Conservation (phyloP, 345 rosid genomes). For the Populus nigra region DNA sequence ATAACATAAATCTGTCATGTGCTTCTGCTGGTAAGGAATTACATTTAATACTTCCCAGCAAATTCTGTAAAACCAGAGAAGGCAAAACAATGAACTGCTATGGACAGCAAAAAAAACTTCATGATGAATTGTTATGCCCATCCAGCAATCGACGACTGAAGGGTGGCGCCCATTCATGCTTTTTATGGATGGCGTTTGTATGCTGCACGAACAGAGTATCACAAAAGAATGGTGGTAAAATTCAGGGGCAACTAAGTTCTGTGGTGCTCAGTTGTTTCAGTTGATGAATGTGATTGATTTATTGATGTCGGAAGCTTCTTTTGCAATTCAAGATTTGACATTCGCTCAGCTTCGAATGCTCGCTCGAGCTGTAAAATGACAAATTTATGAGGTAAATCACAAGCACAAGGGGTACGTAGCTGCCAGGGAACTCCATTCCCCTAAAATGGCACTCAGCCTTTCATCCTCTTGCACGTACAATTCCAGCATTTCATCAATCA, state of each 20-base stretch:
- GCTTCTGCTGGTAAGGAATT: too few species aligned
- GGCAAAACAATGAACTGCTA: too few species aligned
- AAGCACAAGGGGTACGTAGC: slow-evolving; percentile 32
- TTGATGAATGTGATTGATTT: slow-evolving; percentile 24
- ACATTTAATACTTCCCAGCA: too few species aligned
- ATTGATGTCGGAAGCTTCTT: slow-evolving; percentile 47
- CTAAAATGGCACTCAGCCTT: slow-evolving; percentile 81
- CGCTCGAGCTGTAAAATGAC: slow-evolving; percentile 61
- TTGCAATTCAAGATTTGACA: slow-evolving; percentile 78
- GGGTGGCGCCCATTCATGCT: background rate
- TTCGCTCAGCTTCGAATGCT: slow-evolving; percentile 77
- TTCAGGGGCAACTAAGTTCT: background rate
- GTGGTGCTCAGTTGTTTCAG: slow-evolving; percentile 29
- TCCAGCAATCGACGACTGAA: background rate
- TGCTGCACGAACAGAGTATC: background rate
- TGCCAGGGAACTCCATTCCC: slow-evolving; percentile 89
- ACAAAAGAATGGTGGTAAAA: background rate
- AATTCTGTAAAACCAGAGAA: too few species aligned
- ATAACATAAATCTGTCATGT: background rate
- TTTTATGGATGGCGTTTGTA: background rate
- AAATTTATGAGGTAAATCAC: background rate
- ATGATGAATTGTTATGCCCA: background rate
- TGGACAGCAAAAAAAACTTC: background rate
- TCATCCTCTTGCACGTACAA: slow-evolving; percentile 93
- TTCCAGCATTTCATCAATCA: slow-evolving; percentile 11